phyloP scores from a whole-genome alignment of 345 rosid genomes.

The Aegle marmelos region DNA sequence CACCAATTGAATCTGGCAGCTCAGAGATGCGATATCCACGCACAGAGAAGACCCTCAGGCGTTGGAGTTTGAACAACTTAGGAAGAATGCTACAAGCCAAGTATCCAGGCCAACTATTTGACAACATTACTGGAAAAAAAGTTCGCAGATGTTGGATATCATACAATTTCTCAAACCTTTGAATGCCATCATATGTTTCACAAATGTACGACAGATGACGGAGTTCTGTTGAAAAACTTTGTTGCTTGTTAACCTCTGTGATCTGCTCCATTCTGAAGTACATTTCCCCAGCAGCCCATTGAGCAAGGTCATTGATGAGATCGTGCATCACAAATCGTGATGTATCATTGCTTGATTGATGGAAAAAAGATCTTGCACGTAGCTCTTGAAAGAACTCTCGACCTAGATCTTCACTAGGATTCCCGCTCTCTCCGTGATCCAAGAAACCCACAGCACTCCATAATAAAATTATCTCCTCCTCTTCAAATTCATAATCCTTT shows the following conservation, averaged over 20 bases:
- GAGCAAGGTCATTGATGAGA: conserved; percentile 10
- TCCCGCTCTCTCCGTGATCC: background rate
- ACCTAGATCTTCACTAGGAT: conserved; percentile 3
- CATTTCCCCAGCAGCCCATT: background rate
- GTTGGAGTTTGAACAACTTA: background rate
- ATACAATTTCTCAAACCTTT: background rate
- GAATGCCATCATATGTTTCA: background rate
- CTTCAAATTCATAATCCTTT: conserved; percentile 5
- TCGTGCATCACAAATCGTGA: conserved; percentile 12
- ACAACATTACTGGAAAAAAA: background rate
- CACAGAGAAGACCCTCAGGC: conserved; percentile 9
- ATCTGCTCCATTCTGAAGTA: background rate
- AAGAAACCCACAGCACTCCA: conserved; percentile 7
- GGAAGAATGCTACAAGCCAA: background rate
- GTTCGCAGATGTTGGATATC: background rate
- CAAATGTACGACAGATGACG: background rate
- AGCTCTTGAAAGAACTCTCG: background rate
- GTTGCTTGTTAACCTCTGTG: background rate
- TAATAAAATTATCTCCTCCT: background rate
- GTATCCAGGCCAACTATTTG: accelerated
- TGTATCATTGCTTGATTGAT: background rate
- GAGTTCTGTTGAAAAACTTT: background rate
- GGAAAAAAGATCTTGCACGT: background rate
- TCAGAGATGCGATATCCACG: background rate
- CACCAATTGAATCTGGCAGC: background rate